Base-by-base conservation (phyloP, 1,284 basidiomycete genomes). In the Tilletia indica region DNA sequence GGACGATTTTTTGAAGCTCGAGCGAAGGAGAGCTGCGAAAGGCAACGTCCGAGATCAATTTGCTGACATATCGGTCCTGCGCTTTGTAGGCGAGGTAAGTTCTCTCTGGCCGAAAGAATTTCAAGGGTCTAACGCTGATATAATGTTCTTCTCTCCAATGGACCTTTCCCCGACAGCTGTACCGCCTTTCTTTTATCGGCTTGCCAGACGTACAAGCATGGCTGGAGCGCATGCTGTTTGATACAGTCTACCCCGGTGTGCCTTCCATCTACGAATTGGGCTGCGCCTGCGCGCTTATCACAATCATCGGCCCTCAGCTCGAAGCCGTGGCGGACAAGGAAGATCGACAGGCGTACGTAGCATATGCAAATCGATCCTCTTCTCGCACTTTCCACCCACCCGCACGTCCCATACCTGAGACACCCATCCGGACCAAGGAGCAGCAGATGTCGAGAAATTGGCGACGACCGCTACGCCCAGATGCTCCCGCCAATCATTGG, bases 211-310 rank as follows among this genome's bases (percentile, higher is more conserved):
- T 73, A 9, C 68, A 74, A 9, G 64, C 63, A 4, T 81, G 79
- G 79, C 70, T 81, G 19, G 70, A 76, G n/a, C 77, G 79, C 38
- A 75, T 80, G 21, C 73, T 81, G n/a, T 61, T 71, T 21, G 71
- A 76, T 51, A 81, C 79, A 0, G 76, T 76, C 25, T 71, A 72
- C 68, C 73, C 71, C 9, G 77, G 71, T 38, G 72, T 81, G 5
- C 79, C 79, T n/a, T 81, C 79, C 3, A 45, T 58, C 0, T 81
- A 74, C 72, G 79, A 81, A 70, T 74, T 81, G 42, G 79, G 80
- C 42, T 76, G 77, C 61, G 78, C 73, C 8, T 81, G 78, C 67
- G 77, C 77, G 6, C 73, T 81, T 1, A 71, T 81, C 68, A 70
- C 77, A 45, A 79, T 75, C 0, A 71, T 75, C 19, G 79, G 79